Base-by-base conservation (phyloP, 108 stramenopile genomes). In the Fragilaria radians region DNA sequence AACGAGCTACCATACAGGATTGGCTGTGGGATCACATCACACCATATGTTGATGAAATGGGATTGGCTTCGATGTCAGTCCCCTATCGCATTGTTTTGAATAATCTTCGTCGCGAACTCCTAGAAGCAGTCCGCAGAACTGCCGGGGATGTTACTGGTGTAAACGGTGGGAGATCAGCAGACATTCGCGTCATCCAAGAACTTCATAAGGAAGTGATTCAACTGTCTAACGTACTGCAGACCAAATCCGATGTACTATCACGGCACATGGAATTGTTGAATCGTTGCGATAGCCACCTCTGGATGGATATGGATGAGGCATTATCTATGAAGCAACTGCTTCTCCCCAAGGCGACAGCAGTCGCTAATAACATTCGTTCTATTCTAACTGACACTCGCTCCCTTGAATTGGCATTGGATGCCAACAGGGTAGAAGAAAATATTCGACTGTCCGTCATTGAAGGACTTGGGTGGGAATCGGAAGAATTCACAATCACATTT, bases 11-110 rank as follows among this genome's bases (percentile, higher is more conserved):
- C 1, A 63, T 89, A 11, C 65, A 65, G 46, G 79, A 82, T 23
- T 89, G 84, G 82, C 52, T 89, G 22, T 72, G 67, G 59, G 78
- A 82, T 27, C 72, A 81, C 57, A 18, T 85, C 3, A 83, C 81
- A 11, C 88, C 84, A 22, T 31, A 58, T 4, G 19, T 61, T 22
- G 53, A 62, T 26, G 55, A 56, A 5, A 7, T 17, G 19, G 42
- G 42, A 11, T 24, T 9, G 9, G 7, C 50, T 52, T 3, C 23
- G 14, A 25, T n/a, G 4, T n/a, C 56, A 23, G 59, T 49, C 46
- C 74, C 72, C 33, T 69, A 65, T 14, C 76, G 76, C 21, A 71
- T 82, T 55, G 70, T 88, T 28, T 66, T 88, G 17, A 54, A 74
- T 32, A 76, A 76, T 36, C 62, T 88, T n/a, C 61, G 72, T 56